Evolutionary conservation across 78 protist genomes (phyloP), one percentile per base, ranked within the genome.

Genomic region (Dictyostelium firmibasis): DNA sequence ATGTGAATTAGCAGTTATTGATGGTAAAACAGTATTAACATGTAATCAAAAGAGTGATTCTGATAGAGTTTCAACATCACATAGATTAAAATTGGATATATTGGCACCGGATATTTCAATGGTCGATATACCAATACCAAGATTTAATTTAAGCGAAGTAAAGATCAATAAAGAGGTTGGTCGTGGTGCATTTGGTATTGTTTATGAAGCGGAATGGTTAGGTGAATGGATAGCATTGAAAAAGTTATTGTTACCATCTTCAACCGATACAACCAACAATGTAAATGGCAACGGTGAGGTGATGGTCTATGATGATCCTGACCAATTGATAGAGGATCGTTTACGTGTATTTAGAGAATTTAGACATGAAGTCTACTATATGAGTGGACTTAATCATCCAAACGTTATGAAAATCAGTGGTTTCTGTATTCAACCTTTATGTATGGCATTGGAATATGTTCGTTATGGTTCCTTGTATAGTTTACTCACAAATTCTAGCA

Each of bases 371-470:
- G 96, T 93, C 4, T 86, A 82, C 33, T n/a, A 29, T 31, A 83
- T 95, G 97, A 53, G 87, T 5, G 33, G 91, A 13, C 62, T 95
- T 9, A 79, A 70, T 69, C 97, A 95, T 74, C 95, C 97, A 43
- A 89, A 88, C 4, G 44, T 89, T 7, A 92, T 95, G 84, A 83
- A 75, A 31, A 91, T 95, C 57, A 84, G 75, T 69, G 97, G 97
- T 8, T 87, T 74, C 78, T 84, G 95, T 57, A 60, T 89, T 23
- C 92, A 95, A 43, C 95, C 95, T 31, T 76, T 94, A 41, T 85
- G 84, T 41, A 67, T 97, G 84, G 98, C 96, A n/a, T 83, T 96
- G 47, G 98, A 97, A 64, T 86, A 86, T 41, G 81, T 91, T n/a
- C 74, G 76, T 25, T 60, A 81, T 74, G 98, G 98, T 27, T 38